Evolutionary conservation across 768 basidiomycete species (phyloP).

Genomic region (Ephemerocybe angulata): DNA sequence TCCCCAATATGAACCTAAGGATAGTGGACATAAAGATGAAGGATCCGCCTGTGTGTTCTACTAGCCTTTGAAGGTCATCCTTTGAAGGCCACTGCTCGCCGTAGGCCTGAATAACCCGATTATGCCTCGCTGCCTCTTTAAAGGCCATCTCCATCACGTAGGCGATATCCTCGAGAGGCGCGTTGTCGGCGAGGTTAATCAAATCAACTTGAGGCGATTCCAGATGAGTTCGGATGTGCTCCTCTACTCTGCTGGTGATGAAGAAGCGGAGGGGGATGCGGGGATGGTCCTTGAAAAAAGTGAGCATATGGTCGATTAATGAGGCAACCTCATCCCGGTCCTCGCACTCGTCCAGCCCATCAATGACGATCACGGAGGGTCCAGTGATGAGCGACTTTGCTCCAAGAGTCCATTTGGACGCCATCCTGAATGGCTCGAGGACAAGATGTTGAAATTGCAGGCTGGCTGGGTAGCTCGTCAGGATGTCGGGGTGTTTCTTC

Average conservation of each 20-base stretch:
- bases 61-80: background rate
- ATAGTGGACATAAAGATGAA: background rate
- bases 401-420: background rate
- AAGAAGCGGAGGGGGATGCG: background rate
- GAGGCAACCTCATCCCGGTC: background rate
- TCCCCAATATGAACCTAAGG: background rate
- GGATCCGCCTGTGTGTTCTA: background rate
- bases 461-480: background rate
- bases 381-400: background rate
- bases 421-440: background rate
- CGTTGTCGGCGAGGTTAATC: background rate
- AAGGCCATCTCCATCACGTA: background rate
- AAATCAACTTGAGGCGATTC: background rate
- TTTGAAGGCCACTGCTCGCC: background rate
- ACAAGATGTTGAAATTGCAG: constrained; percentile 2
- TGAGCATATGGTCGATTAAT: background rate
- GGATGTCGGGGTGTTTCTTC: background rate
- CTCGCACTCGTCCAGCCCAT: background rate
- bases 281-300: background rate
- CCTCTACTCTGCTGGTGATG: background rate
- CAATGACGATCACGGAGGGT: background rate
- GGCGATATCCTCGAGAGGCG: background rate
- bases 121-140: background rate
- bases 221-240: background rate
- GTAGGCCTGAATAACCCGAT: background rate